Conservation (phyloP, 768 basidiomycete species). For the Mycena indigotica region DNA sequence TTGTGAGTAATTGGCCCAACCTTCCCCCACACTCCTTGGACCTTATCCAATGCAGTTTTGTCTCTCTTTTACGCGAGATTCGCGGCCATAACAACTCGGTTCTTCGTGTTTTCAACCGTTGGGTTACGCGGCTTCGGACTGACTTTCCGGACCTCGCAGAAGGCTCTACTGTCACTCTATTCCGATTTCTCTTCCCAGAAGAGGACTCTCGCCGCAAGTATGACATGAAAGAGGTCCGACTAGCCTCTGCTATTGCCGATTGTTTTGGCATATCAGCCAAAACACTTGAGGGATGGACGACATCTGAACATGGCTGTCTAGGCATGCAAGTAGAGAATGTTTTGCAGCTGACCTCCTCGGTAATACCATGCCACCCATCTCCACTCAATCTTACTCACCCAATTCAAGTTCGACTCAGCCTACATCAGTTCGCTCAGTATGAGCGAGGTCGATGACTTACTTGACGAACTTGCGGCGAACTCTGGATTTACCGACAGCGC, state of each 20-base stretch:
- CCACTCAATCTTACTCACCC: constrained; percentile 3
- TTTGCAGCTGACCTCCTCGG: constrained; percentile 43
- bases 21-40: constrained; percentile 7
- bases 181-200: constrained; percentile 84
- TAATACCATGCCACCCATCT: constrained; percentile 18
- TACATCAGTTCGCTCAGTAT: constrained; percentile 42
- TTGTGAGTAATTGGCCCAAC: constrained; percentile 37
- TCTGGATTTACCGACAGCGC: constrained; percentile 60
- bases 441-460: constrained; percentile 60
- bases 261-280: constrained; percentile 43
- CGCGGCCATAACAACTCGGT: constrained; percentile 41
- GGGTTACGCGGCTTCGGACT: constrained; percentile 45
- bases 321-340: constrained; percentile 63
- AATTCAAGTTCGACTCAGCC: constrained; percentile 1
- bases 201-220: constrained; percentile 73
- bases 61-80: constrained; percentile 52
- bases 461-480: constrained; percentile 73
- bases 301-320: constrained; percentile 61
- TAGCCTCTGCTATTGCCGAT: constrained; percentile 55
- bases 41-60: constrained; percentile 44
- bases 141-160: constrained; percentile 50
- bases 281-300: constrained; percentile 41
- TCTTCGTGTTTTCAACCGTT: constrained; percentile 42
- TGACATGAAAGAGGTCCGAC: constrained; percentile 66
- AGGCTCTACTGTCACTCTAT: constrained; percentile 59